Base-by-base conservation (phyloP, 306 rosid genomes). In the Ormosia semicastrata region DNA sequence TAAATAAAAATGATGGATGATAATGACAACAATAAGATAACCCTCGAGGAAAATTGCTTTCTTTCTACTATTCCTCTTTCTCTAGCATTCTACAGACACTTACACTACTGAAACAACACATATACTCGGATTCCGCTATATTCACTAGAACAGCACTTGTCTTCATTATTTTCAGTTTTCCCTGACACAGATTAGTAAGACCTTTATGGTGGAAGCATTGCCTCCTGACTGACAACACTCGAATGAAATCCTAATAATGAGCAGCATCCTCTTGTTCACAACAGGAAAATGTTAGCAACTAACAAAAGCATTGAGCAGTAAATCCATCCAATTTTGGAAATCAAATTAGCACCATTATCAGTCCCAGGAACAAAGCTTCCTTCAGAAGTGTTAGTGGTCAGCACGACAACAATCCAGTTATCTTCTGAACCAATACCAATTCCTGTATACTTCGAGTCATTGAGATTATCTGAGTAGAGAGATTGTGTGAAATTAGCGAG, bases 401-500 rank as follows among this genome's bases (percentile, higher is more conserved):
- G 89, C 47, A 93, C 78, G 34, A 86, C 97, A 63, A 95, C 90
- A 10, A 95, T 88, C 99, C 99, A 95, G 85, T 89, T 71, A 75
- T 85, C 87, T 52, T 92, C 83, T n/a, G 93, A 89, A 76, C 98
- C 97, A 39, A 95, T 87, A 40, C 98, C 98, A 65, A 85, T 80
- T 79, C 99, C 97, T 0, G 93, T 76, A 58, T 30, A 93, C 86
- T 77, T 92, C 3, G 97, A 84, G 90, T 90, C 96, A 8, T 95
- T 93, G 74, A 93, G 97, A 46, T 54, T 73, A 8, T 30, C 66
- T 0, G 99, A 95, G 86, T 95, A 95, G 78, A 79, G 99, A 72
- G 98, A 90, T 63, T 81, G 7, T 0, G 98, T 93, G 90, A 92
- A 95, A 90, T 95, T 95, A 8, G 92, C 0, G 37, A 95, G 94